A percentile compares a stretch with the other conserved stretches of the same genome.
phyloP scores from a whole-genome alignment of 1,284 basidiomycete genomes.

The Phlebopus sp. region DNA sequence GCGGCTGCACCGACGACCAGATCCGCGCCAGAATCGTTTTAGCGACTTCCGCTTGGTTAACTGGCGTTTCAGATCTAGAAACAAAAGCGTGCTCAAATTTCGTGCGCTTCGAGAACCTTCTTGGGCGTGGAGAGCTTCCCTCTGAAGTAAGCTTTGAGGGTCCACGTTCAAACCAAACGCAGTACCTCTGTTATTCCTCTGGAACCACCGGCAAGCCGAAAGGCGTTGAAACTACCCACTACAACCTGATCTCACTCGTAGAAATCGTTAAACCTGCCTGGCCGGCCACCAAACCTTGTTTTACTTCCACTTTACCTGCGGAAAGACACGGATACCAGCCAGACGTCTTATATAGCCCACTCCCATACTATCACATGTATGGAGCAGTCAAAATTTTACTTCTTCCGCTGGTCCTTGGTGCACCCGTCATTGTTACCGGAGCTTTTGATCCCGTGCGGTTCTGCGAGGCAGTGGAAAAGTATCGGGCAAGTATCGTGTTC shows the following conservation, averaged over 20 bases:
- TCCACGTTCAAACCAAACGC: slow-evolving; percentile 47
- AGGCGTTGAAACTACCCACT: slow-evolving; percentile 65
- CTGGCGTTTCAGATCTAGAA: slow-evolving; percentile 36
- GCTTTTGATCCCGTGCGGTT: slow-evolving; percentile 75
- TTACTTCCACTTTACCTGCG: slow-evolving; percentile 15
- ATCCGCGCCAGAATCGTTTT: slow-evolving; percentile 47
- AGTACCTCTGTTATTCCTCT: slow-evolving; percentile 65
- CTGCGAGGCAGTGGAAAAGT: slow-evolving; percentile 62
- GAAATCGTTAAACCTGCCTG: slow-evolving; percentile 43
- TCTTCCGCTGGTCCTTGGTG: slow-evolving; percentile 56
- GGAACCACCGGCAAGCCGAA: slow-evolving; percentile 66
- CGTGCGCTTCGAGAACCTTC: slow-evolving; percentile 40
- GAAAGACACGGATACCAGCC: slow-evolving; percentile 10
- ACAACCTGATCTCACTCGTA: slow-evolving; percentile 55
- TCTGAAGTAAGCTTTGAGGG: slow-evolving; percentile 52
- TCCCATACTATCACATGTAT: slow-evolving; percentile 57
- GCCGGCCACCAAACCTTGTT: slow-evolving; percentile 32
- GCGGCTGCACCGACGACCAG: slow-evolving; percentile 40
- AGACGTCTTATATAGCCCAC: slow-evolving; percentile 54
- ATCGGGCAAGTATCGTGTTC: slow-evolving; percentile 58
- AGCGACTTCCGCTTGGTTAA: slow-evolving; percentile 39
- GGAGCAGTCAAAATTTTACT: slow-evolving; percentile 59
- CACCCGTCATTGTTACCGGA: slow-evolving; percentile 65
- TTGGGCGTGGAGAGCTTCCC: slow-evolving; percentile 43
- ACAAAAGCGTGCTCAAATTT: slow-evolving; percentile 26